Conservation (phyloP, 2,329 filamentous ascomycete species). For the Verticillium nonalfalfae region DNA sequence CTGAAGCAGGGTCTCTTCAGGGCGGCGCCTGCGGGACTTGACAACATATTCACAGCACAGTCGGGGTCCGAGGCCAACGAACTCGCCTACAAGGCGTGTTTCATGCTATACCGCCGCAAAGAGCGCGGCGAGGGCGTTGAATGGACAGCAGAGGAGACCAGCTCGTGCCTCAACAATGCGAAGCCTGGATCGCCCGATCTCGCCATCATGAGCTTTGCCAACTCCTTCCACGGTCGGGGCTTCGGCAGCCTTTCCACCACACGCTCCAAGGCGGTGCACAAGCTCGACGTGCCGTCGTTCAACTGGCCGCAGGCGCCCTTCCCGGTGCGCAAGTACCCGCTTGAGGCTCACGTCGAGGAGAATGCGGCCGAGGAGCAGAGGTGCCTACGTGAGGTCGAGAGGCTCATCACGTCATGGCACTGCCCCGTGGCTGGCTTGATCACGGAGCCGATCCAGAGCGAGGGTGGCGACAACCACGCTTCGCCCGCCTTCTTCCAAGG, state of each 20-base stretch:
- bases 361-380: slow-evolving; percentile 67
- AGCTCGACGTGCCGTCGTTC: slow-evolving; percentile 82
- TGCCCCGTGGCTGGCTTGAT: slow-evolving; percentile 68
- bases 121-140: slow-evolving; percentile 64
- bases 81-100: slow-evolving; percentile 78
- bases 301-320: slow-evolving; percentile 83
- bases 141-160: slow-evolving; percentile 64
- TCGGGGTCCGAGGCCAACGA: slow-evolving; percentile 80
- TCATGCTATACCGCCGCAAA: slow-evolving; percentile 72
- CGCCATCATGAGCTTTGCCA: slow-evolving; percentile 73
- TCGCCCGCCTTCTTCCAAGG: slow-evolving; percentile 72
- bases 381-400: slow-evolving; percentile 68
- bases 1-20: slow-evolving; percentile 65
- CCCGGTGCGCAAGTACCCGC: slow-evolving; percentile 70
- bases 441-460: slow-evolving; percentile 75
- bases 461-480: slow-evolving; percentile 80
- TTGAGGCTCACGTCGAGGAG: slow-evolving; percentile 61
- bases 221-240: slow-evolving; percentile 73
- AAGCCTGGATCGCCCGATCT: slow-evolving; percentile 66
- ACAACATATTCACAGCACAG: slow-evolving; percentile 77
- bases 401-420: slow-evolving; percentile 59
- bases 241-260: slow-evolving; percentile 76
- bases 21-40: slow-evolving; percentile 66
- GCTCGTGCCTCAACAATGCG: slow-evolving; percentile 64
- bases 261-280: slow-evolving; percentile 77